Evolutionary conservation across 208 protist species (phyloP).

Genomic region (Crithidia sp.): DNA sequence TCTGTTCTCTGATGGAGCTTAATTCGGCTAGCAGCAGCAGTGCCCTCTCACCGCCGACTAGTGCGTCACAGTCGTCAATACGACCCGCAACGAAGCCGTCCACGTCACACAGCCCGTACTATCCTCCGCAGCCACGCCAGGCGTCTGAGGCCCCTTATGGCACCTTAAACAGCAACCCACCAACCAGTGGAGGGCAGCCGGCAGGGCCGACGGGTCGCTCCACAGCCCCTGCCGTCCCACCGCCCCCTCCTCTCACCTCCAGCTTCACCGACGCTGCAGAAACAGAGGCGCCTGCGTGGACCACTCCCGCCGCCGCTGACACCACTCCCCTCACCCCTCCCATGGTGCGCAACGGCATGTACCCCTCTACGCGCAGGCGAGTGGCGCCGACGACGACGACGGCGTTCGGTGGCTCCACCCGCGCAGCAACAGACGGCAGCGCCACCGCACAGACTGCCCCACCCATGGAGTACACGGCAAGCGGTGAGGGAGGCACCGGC

Average conservation of each 20-base stretch:
- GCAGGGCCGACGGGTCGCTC: background rate
- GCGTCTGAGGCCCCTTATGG: background rate
- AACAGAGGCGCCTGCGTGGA: background rate
- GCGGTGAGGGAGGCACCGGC: background rate
- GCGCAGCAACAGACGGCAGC: too few species aligned
- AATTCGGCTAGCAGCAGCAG: conserved; percentile 1
- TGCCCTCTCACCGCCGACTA: background rate
- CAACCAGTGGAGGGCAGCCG: background rate
- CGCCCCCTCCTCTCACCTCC: background rate
- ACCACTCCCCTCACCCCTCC: background rate
- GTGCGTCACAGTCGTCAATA: background rate
- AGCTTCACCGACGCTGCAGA: background rate
- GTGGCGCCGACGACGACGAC: background rate
- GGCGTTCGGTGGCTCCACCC: background rate
- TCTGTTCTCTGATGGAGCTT: conserved; percentile 14
- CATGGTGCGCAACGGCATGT: conserved; percentile 10
- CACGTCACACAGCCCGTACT: background rate
- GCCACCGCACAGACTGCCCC: too few species aligned
- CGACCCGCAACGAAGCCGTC: background rate
- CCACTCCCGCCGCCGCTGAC: background rate
- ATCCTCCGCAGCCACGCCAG: background rate
- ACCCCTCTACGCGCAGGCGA: conserved; percentile 12
- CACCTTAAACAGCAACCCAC: background rate
- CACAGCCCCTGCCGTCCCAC: background rate
- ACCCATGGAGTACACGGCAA: too few species aligned